Evolutionary conservation across 164 flowering plant genomes (phyloP).

Genomic region (Litsea cubeba): DNA sequence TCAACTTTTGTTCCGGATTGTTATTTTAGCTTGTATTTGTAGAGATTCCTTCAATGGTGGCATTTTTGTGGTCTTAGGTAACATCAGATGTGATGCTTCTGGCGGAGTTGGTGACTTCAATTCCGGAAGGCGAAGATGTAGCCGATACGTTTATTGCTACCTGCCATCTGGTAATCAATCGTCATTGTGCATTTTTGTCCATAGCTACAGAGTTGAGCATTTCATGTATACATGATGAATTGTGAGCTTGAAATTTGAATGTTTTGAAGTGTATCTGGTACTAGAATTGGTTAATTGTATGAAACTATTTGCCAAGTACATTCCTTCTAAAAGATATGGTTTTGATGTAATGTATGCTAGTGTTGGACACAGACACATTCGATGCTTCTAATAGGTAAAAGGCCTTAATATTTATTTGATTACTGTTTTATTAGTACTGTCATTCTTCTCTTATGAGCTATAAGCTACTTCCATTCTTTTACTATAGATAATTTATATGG

Average conservation of each 20-base stretch:
- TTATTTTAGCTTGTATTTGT: no score
- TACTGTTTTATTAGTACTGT: no score
- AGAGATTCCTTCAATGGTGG: no score
- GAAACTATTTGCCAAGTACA: no score
- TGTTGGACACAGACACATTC: no score
- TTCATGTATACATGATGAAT: background rate
- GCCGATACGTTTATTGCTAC: slow-evolving; percentile 16
- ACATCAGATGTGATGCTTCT: slow-evolving; percentile 60
- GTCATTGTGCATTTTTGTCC: background rate
- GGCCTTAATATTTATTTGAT: no score
- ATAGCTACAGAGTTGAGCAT: background rate
- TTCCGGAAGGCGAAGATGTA: slow-evolving; percentile 18
- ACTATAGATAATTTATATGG: no score
- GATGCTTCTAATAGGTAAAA: no score
- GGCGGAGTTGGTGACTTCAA: slow-evolving; percentile 41
- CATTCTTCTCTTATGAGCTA: no score
- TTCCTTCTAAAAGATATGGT: background rate
- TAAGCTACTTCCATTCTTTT: no score
- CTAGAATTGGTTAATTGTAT: background rate
- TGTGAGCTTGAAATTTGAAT: background rate
- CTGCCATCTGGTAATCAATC: slow-evolving; percentile 37
- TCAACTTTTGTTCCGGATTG: no score
- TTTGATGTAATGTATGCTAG: no score
- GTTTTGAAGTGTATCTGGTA: background rate
- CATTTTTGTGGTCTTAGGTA: slow-evolving; percentile 32